Evolutionary conservation across 1,139 yeast genomes (phyloP), one percentile per base, ranked within the genome.

Genomic region (Hanseniaspora gamundiae): DNA sequence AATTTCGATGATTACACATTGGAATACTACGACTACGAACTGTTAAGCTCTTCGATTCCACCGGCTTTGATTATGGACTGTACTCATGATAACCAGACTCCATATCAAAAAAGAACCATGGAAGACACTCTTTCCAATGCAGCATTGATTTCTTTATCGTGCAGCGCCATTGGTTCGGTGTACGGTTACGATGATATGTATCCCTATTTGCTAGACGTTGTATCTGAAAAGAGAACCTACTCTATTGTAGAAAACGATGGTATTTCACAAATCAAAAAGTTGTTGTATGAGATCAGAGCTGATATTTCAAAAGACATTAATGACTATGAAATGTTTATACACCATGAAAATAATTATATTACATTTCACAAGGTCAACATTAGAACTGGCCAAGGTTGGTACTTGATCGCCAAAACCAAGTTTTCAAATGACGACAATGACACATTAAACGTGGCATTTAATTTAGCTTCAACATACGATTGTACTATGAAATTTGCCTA

Each of bases 41-140:
- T 78, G 13, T 70, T 85, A 43, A 70, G 78, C 1, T 68, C 78
- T 8, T 74, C 80, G 38, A 78, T 80, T 13, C 94, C 95, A 3
- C 97, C 87, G 63, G 95, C 97, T 0, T 69, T 91, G 54, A 83
- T 91, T 56, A 88, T 91, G 96, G 98, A 91, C 60, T 88, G 96
- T 57, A 88, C 97, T 2, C 98, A 91, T 61, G 98, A 91, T 62
- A 91, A 91, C 57, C 93, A 86, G 62, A 80, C 78, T 33, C 95
- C 97, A 2, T 73, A 72, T 38, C 94, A 88, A 55, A 86, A 83
- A 64, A 75, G 97, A 59, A 87, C 95, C 0, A 81, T 86, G 1
- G 95, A 88, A 59, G 98, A 91, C 57, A 87, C 97, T 0, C 69
- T 91, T 42, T 94, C 96, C 13, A 91, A 82, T 52, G 96, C 96